A percentile compares a stretch with the other conserved stretches of the same genome.
phyloP scores from a whole-genome alignment of 148 eudicot genomes.

The Rhododendron griersonianum region DNA sequence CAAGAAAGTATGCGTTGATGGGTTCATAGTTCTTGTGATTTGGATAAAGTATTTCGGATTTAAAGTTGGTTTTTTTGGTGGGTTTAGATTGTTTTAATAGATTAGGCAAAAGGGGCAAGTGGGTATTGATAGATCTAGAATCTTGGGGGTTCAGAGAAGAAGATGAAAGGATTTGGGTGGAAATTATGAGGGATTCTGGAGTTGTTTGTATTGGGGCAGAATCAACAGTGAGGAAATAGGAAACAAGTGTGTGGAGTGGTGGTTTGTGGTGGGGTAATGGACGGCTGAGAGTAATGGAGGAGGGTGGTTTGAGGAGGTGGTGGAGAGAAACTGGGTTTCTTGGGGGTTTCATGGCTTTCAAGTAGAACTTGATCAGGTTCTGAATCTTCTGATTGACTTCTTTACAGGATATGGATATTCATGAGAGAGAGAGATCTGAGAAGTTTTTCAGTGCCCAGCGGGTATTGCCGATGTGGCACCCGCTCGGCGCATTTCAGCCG shows the following conservation, averaged over 20 bases:
- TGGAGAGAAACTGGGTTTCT: slow-evolving; percentile 3
- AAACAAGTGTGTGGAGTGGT: background rate
- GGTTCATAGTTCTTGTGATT: background rate
- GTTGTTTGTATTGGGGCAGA: background rate
- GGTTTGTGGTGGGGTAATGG: background rate
- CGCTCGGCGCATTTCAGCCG: no score
- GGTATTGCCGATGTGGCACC: no score
- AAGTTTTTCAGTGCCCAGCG: no score
- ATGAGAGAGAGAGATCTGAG: background rate
- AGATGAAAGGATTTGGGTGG: background rate
- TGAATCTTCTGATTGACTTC: background rate
- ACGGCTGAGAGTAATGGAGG: background rate
- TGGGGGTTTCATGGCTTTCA: slow-evolving; percentile 5
- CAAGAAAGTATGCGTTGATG: slow-evolving; percentile 4
- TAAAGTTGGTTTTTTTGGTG: slow-evolving; percentile 11
- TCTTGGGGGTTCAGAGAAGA: background rate
- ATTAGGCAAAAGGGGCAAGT: slow-evolving; percentile 1
- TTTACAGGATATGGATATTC: background rate
- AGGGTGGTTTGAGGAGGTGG: background rate
- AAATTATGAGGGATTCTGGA: background rate
- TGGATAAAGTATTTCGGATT: background rate
- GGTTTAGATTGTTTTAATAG: slow-evolving; percentile 14
- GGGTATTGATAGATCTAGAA: background rate
- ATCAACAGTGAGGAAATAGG: slow-evolving; percentile 5
- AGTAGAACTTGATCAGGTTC: background rate